A percentile compares a stretch with the other conserved stretches of the same genome.
Evolutionary conservation across 2,329 filamentous ascomycete genomes (phyloP).

Genomic region (Fusarium sp.): DNA sequence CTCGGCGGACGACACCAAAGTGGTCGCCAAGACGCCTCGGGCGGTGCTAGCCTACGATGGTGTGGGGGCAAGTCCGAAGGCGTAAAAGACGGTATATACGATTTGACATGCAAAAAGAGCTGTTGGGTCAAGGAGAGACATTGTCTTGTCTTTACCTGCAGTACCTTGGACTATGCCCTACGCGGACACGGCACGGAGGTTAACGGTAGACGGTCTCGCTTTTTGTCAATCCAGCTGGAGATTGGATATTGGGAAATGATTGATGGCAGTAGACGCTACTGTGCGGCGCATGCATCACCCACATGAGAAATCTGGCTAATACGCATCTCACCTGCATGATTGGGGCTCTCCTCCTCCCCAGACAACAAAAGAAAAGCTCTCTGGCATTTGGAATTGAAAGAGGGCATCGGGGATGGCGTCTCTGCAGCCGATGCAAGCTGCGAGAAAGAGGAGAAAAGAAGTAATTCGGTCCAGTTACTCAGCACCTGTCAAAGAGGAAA

Average conservation of each 20-base stretch:
- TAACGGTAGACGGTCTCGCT: neutral
- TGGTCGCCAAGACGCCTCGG: conserved; percentile 14
- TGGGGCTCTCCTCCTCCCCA: conserved; percentile 3
- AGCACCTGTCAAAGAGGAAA: neutral
- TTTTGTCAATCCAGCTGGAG: conserved; percentile 20
- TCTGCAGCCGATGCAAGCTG: neutral
- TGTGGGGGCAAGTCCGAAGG: neutral
- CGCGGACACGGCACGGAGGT: neutral
- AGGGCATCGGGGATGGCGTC: conserved; percentile 17
- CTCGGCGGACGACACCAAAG: conserved; percentile 17
- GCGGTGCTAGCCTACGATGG: conserved; percentile 17
- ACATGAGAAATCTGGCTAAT: conserved; percentile 21
- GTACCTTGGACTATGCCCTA: neutral
- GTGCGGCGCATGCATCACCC: conserved; percentile 32
- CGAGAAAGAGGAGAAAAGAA: neutral
- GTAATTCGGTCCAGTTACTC: neutral
- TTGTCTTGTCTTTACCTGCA: conserved; percentile 3
- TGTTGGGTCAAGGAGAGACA: neutral
- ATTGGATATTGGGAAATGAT: conserved; percentile 22
- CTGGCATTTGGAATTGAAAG: conserved; percentile 20
- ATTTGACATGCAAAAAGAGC: neutral
- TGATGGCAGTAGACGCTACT: conserved; percentile 21
- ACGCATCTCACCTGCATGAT: conserved; percentile 32
- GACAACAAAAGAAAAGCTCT: conserved; percentile 2
- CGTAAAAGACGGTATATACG: conserved; percentile 1